phyloP scores from a whole-genome alignment of 352 stramenopile genomes.

The Phytophthora rubi region DNA sequence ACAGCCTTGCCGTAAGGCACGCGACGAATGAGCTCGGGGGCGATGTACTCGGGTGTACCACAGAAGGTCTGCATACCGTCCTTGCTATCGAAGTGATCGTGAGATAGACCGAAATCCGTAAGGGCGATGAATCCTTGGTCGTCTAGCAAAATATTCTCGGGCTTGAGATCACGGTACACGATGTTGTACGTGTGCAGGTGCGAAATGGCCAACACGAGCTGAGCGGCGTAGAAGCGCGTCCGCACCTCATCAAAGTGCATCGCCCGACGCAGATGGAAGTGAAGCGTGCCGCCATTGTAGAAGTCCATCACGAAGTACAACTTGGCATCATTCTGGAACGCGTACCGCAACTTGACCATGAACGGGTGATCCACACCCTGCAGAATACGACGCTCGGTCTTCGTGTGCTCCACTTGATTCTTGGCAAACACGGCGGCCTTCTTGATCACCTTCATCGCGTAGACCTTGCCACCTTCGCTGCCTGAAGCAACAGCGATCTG shows the following conservation, averaged over 20 bases:
- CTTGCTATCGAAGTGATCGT: conserved; percentile 79
- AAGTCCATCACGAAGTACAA: conserved; percentile 93
- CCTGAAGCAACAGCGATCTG: conserved; percentile 40
- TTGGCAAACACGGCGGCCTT: conserved; percentile 89
- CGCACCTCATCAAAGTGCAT: conserved; percentile 74
- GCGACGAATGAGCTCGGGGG: conserved; percentile 77
- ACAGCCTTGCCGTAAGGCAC: conserved; percentile 78
- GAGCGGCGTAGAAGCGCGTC: conserved; percentile 80
- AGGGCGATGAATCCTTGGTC: conserved; percentile 85
- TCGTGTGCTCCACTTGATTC: conserved; percentile 93
- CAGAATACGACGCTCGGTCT: conserved; percentile 89
- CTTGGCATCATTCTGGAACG: conserved; percentile 86
- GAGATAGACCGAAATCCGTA: conserved; percentile 90
- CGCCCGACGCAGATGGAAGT: conserved; percentile 79
- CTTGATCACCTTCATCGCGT: conserved; percentile 94
- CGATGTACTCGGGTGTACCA: conserved; percentile 88
- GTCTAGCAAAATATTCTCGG: conserved; percentile 89
- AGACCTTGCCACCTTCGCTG: conserved; percentile 60
- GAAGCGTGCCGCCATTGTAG: conserved; percentile 86
- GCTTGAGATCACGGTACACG: conserved; percentile 88
- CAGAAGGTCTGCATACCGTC: conserved; percentile 85
- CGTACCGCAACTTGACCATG: conserved; percentile 86
- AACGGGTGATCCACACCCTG: conserved; percentile 88
- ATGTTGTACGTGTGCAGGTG: conserved; percentile 89
- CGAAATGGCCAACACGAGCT: conserved; percentile 81